phyloP scores from a whole-genome alignment of 129 eudicot genomes.

The Flaveria sonorensis region DNA sequence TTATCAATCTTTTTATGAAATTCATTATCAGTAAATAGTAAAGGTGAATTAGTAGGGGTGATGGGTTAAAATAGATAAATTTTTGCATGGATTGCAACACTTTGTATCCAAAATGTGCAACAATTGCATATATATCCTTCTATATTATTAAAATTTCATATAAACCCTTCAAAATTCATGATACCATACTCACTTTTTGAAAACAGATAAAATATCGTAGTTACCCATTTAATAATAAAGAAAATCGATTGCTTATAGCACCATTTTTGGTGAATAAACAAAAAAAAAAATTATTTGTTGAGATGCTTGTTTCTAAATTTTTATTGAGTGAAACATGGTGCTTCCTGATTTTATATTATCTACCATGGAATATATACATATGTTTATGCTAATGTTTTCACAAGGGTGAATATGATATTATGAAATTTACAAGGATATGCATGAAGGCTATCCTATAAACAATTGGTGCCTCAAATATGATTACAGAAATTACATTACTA shows the following conservation, averaged over 20 bases:
- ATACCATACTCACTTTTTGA: background rate
- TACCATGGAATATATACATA: background rate
- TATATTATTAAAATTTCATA: background rate
- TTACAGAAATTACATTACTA: background rate
- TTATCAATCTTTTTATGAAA: background rate
- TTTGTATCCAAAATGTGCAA: too few relatives aligned
- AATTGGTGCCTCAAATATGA: background rate
- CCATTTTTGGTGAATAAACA: background rate
- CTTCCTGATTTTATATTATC: background rate
- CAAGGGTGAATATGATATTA: background rate
- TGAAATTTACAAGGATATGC: background rate
- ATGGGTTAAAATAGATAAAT: background rate
- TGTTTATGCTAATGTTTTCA: background rate
- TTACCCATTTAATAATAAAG: background rate
- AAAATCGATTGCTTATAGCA: background rate
- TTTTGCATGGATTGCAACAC: background rate
- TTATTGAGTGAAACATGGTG: background rate
- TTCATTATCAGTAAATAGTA: background rate
- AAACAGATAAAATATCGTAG: background rate
- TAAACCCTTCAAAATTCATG: background rate
- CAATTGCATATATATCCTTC: background rate
- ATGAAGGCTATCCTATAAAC: background rate
- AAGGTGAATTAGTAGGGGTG: background rate
- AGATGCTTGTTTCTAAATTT: background rate
- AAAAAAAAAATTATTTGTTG: background rate